These are phyloP conservation scores for Lasiodiplodia sp. DNA, from an alignment of 2,329 filamentous ascomycete genomes.

Conservation along the genomic window DNA sequence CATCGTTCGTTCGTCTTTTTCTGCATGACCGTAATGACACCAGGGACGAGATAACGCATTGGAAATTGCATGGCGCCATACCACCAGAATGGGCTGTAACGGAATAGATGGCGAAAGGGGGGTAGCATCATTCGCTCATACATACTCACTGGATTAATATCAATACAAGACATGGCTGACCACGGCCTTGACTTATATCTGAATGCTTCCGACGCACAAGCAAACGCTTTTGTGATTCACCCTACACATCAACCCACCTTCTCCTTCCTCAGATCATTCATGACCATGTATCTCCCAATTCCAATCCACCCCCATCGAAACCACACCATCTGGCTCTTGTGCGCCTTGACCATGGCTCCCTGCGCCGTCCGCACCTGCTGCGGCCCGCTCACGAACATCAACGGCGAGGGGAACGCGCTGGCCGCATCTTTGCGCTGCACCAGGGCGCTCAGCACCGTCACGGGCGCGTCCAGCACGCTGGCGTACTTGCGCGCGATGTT, in stretches of 20 bases:
- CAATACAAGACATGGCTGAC: not conserved
- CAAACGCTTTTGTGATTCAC: not conserved
- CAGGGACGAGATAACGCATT: not conserved
- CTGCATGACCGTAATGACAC: not conserved
- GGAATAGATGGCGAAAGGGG: constrained; percentile 1
- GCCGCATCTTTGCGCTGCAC: constrained; percentile 56
- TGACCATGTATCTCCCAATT: constrained; percentile 90
- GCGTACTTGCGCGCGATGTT: constrained; percentile 81
- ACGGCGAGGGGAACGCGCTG: constrained; percentile 60
- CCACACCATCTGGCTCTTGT: constrained; percentile 98
- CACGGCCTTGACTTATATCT: not conserved
- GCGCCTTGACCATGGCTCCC: constrained; percentile 86
- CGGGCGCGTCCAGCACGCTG: constrained; percentile 76
- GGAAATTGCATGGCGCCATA: not conserved
- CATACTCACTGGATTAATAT: not conserved
- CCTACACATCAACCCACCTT: constrained; percentile 45
- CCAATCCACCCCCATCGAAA: constrained; percentile 96
- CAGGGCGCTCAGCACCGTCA: constrained; percentile 69
- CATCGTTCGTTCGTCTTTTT: not conserved
- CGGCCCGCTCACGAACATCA: constrained; percentile 77
- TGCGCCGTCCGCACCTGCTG: constrained; percentile 72
- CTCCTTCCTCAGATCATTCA: constrained; percentile 81
- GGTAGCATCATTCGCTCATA: not conserved
- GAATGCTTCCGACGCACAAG: not conserved
- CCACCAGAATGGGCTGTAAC: not conserved